Evolutionary conservation across 1,139 yeast species (phyloP).

Genomic region (Meyerozyma athensensis): DNA sequence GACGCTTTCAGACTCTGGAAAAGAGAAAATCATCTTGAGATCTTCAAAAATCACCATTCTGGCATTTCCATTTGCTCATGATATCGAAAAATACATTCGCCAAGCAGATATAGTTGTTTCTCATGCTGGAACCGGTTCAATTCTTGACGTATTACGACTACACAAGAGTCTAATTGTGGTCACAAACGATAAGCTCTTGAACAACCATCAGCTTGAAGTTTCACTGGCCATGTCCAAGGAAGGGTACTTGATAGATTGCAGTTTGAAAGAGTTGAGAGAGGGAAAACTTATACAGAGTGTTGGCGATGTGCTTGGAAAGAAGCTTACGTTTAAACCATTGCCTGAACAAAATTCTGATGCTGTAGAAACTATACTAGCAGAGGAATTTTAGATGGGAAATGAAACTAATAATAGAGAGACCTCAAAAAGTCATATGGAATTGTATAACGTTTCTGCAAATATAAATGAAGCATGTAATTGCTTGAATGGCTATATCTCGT

Average conservation of each 20-base stretch:
- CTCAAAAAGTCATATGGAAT: too few species aligned
- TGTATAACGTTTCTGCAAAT: too few species aligned
- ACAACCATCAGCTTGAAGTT: slow-evolving; percentile 81
- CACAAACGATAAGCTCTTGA: slow-evolving; percentile 67
- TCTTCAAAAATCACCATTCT: slow-evolving; percentile 1
- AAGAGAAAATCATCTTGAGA: background rate
- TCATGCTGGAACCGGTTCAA: slow-evolving; percentile 95
- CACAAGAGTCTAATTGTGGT: slow-evolving; percentile 62
- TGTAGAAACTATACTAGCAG: background rate
- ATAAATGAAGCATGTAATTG: too few species aligned
- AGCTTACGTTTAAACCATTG: background rate
- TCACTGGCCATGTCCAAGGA: slow-evolving; percentile 50
- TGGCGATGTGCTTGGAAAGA: background rate
- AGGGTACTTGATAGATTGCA: slow-evolving; percentile 6
- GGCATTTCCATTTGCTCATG: slow-evolving; percentile 47
- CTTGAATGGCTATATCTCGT: too few species aligned
- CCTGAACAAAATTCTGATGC: background rate
- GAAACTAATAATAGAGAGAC: too few species aligned
- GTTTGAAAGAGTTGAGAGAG: slow-evolving; percentile 6
- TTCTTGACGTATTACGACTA: slow-evolving; percentile 65
- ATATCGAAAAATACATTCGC: slow-evolving; percentile 33
- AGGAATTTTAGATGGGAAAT: too few species aligned
- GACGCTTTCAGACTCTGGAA: slow-evolving; percentile 1
- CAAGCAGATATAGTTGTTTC: slow-evolving; percentile 61
- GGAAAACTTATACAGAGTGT: slow-evolving; percentile 8